Evolutionary conservation across 2,329 filamentous ascomycete species (phyloP), one percentile per base, ranked within the genome.

Genomic region (Apiospora kogelbergensis): DNA sequence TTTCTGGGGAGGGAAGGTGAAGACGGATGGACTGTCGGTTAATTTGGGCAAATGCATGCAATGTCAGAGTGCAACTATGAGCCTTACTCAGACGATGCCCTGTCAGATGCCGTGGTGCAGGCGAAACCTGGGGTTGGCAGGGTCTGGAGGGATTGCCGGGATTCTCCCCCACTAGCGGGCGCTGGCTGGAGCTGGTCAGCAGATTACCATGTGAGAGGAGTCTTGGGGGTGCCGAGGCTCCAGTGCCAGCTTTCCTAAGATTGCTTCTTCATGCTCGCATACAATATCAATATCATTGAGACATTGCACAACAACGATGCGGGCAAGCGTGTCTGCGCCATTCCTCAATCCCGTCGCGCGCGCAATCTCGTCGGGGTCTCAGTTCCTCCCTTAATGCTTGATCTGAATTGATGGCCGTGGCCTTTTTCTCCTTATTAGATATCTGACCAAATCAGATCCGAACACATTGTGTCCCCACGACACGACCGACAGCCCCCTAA

Each of bases 141-240:
- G 40, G 40, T 41, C 40, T 13, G 40, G 11, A 41, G 5, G 40
- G 40, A 42, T 42, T 42, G 11, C 40, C 40, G 40, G 40, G 40
- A 15, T 42, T 42, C 40, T 15, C 40, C 40, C 40, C 40, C 40
- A 42, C 40, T 53, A 53, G 46, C 15, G 46, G 46, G 24, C 46
- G n/a, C n/a, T 45, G 42, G 42, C 17, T 44, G 42, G 15, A 20
- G 42, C 42, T 44, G 2, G 15, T 44, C 15, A 44, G 6, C 26
- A 33, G 53, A 60, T 60, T 60, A 30, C 53, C 53, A 60, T 60
- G 53, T 60, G 53, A 60, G 53, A 60, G n/a, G n/a, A n/a, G n/a
- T n/a, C n/a, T n/a, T n/a, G n/a, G n/a, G n/a, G n/a, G 20, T 57
- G 26, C 53, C 53, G 53, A 60, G 53, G 53, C 53, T 37, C 53